Evolutionary conservation across 202 grass and related monocot species (phyloP), one percentile per base, ranked within the genome.

Genomic region (Carex sylvatica): DNA sequence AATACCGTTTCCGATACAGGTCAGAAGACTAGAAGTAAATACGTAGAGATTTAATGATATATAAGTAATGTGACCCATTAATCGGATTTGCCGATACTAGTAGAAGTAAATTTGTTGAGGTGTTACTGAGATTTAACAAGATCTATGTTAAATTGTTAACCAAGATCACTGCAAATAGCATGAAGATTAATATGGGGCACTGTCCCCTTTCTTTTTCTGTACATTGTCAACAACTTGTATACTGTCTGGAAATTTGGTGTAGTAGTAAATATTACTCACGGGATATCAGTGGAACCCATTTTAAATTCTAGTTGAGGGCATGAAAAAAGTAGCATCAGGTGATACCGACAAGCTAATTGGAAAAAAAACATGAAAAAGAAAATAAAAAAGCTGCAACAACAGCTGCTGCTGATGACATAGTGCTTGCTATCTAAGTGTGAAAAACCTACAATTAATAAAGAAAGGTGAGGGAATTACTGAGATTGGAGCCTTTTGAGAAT

Each of bases 401-500:
- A 80, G 6, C 7, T 35, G 19, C 56, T 44, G 23, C 63, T 61
- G 61, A 38, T 22, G 46, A 20, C n/a, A 52, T 55, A 35, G 24
- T 66, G 26, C 33, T 10, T 51, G 9, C 5, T 51, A 13, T 49
- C 22, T 65, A 46, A 80, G n/a, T 2, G 65, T 1, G 3, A 46
- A 65, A 61, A 14, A 65, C 19, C 11, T 23, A 65, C 73, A 65
- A 49, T 49, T 46, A 3, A 80, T 38, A 28, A 31, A 65, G 6
- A 46, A 33, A 55, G 22, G 20, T 0, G 10, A 66, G 13, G 14
- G 35, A 35, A 78, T 78, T 36, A 87, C 9, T 86, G 61, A 16
- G 82, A 67, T 81, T 87, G 86, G 42, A 95, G 86, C 80, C 78
- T 92, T 88, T 55, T 90, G 20, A 92, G 61, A 46, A 92, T 85